phyloP scores from a whole-genome alignment of 495 filamentous ascomycete genomes.

The Antarctomyces pellizariae region DNA sequence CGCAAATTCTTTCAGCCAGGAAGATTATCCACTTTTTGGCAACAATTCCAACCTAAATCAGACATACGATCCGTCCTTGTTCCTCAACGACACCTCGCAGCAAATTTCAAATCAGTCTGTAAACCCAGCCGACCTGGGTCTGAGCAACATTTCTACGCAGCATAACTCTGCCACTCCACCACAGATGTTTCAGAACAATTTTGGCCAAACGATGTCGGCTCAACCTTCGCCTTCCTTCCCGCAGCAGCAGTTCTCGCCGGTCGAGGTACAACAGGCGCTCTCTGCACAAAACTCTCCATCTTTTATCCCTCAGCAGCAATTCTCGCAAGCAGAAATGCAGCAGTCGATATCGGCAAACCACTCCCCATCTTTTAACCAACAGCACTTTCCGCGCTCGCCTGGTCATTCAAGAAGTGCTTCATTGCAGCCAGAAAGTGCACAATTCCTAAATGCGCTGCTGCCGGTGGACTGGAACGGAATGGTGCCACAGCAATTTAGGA shows the following conservation, averaged over 20 bases:
- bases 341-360: constrained; percentile 30
- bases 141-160: constrained; percentile 51
- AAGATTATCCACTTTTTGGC: constrained; percentile 31
- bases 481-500: constrained; percentile 45
- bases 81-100: constrained; percentile 20
- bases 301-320: no score
- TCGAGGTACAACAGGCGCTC: no score
- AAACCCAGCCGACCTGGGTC: constrained; percentile 39
- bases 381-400: constrained; percentile 27
- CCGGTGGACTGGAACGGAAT: constrained; percentile 41
- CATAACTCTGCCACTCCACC: constrained; percentile 38
- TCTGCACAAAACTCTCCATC: no score
- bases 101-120: constrained; percentile 24
- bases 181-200: constrained; percentile 41
- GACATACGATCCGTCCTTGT: constrained; percentile 21
- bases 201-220: constrained; percentile 16
- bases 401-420: constrained; percentile 60
- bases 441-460: constrained; percentile 36
- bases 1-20: constrained; percentile 21
- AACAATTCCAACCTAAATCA: constrained; percentile 15
- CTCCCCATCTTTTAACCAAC: constrained; percentile 32
- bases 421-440: constrained; percentile 55
- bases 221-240: constrained; percentile 24
- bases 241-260: no score
- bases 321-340: constrained; percentile 24